These are phyloP conservation scores for Excoecaria agallocha DNA, from an alignment of 345 rosid species.

Conservation along the genomic window DNA sequence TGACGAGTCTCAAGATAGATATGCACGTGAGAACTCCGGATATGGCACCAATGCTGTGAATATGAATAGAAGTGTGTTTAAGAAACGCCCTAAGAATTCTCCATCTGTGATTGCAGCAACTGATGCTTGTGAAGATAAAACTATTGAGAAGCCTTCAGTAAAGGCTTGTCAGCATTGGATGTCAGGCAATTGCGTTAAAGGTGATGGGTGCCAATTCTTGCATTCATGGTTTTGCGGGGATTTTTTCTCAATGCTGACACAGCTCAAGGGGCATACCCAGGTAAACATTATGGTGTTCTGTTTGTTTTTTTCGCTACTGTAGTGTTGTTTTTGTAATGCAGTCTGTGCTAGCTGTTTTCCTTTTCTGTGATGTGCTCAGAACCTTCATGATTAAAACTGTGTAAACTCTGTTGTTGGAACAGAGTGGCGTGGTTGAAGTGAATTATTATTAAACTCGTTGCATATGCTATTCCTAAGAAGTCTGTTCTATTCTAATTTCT, in stretches of 20 bases:
- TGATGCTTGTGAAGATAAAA: slow-evolving; percentile 2
- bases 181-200: slow-evolving; percentile 28
- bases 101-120: not conserved
- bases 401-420: not conserved
- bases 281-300: slow-evolving; percentile 9
- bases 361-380: not conserved
- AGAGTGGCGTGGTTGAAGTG: not conserved
- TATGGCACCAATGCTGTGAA: not conserved
- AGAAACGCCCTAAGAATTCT: not conserved
- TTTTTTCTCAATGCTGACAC: slow-evolving; percentile 33
- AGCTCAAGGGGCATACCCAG: slow-evolving; percentile 37
- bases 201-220: slow-evolving; percentile 30
- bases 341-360: not conserved
- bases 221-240: slow-evolving; percentile 32
- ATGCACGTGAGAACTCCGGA: not conserved
- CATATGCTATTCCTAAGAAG: not conserved
- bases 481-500: not conserved
- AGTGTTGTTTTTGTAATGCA: not conserved
- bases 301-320: not conserved
- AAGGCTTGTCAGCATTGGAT: slow-evolving; percentile 28
- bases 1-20: not conserved
- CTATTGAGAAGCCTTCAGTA: not conserved
- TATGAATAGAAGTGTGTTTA: not conserved
- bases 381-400: not conserved
- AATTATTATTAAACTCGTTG: not conserved